These are phyloP conservation scores for Nepenthes mirabilis DNA, from an alignment of 148 eudicot genomes.

Conservation along the genomic window DNA sequence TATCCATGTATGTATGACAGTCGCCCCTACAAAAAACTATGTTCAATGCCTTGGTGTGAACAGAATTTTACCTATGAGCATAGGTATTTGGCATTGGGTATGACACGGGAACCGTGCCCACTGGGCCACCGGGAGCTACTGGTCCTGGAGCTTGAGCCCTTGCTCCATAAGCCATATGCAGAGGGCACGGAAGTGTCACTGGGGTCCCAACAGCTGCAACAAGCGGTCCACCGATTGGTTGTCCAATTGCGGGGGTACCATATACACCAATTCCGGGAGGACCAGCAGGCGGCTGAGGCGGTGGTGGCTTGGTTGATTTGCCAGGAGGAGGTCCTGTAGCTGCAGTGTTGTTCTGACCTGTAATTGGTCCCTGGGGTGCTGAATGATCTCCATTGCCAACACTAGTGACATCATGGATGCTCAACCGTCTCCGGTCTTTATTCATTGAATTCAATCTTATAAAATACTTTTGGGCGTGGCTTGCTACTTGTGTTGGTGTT, in stretches of 20 bases:
- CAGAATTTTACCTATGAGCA: neutral
- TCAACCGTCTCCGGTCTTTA: constrained; percentile 11
- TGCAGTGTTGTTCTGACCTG: neutral
- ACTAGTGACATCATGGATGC: constrained; percentile 19
- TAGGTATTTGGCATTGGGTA: neutral
- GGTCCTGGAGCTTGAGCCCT: neutral
- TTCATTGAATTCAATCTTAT: constrained; percentile 3
- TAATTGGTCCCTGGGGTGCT: neutral
- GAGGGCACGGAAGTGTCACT: neutral
- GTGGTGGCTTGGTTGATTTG: neutral
- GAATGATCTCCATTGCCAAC: neutral
- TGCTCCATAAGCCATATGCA: neutral
- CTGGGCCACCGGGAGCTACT: neutral
- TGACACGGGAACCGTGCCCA: neutral
- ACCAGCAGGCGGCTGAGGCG: neutral
- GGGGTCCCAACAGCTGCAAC: neutral
- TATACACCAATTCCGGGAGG: neutral
- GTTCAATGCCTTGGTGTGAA: no score
- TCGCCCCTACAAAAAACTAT: no score
- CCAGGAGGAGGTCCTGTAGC: neutral
- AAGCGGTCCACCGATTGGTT: neutral
- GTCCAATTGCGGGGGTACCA: neutral
- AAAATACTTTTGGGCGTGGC: constrained; percentile 35
- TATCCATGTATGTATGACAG: no score
- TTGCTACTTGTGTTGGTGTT: constrained; percentile 28